Percentiles rank a stretch among this genome's conserved stretches.
phyloP scores from a whole-genome alignment of 352 stramenopile species.

The Phytophthora ramorum region DNA sequence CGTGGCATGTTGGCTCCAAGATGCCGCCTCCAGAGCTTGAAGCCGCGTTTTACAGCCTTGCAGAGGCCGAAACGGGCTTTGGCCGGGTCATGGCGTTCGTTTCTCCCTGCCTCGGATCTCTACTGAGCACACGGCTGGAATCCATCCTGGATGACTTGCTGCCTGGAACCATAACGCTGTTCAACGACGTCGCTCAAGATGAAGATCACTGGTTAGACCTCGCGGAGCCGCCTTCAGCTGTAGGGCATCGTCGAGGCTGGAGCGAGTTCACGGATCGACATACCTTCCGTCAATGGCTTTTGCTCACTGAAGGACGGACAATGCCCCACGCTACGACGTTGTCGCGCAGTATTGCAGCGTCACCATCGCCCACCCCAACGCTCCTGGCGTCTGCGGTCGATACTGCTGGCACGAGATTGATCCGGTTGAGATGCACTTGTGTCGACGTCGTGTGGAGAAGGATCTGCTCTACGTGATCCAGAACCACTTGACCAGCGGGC shows the following conservation, averaged over 20 bases:
- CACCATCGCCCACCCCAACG: slow-evolving; percentile 59
- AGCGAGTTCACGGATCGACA: slow-evolving; percentile 45
- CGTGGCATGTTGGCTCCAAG: slow-evolving; percentile 67
- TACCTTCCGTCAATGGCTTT: slow-evolving; percentile 58
- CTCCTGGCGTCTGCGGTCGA: slow-evolving; percentile 59
- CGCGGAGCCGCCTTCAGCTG: slow-evolving; percentile 34
- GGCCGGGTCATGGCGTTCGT: slow-evolving; percentile 20
- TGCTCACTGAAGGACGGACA: slow-evolving; percentile 16
- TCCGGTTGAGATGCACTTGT: slow-evolving; percentile 41
- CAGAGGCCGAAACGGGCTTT: slow-evolving; percentile 18
- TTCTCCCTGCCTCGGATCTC: slow-evolving; percentile 38
- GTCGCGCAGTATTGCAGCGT: slow-evolving; percentile 58
- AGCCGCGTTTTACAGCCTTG: slow-evolving; percentile 12
- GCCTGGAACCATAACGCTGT: slow-evolving; percentile 57
- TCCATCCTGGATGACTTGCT: slow-evolving; percentile 60
- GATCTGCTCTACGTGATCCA: slow-evolving; percentile 64
- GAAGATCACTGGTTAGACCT: slow-evolving; percentile 47
- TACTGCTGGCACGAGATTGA: slow-evolving; percentile 71
- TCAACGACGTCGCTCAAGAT: slow-evolving; percentile 46
- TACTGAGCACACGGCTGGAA: slow-evolving; percentile 45
- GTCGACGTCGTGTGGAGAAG: slow-evolving; percentile 53
- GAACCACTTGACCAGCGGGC: slow-evolving; percentile 44
- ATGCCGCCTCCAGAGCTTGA: slow-evolving; percentile 45
- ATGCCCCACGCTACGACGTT: slow-evolving; percentile 58
- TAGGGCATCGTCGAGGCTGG: slow-evolving; percentile 61